Base-by-base conservation (phyloP, 169 alveolate species). In the Eimeria acervulina region DNA sequence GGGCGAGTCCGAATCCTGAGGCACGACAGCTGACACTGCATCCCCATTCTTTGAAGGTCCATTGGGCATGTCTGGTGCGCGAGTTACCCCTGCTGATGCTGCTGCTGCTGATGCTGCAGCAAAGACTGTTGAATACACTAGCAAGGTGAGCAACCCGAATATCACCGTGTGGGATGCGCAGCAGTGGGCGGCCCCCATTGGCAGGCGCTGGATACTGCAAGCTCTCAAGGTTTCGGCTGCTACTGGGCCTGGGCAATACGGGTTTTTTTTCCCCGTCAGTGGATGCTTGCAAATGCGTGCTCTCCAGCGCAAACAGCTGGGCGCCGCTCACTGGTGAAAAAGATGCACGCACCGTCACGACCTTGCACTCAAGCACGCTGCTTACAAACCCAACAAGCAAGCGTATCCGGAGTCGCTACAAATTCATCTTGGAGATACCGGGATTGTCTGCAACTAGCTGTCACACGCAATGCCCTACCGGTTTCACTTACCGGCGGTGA, bases 51-150 rank as follows among this genome's bases (percentile, higher is more conserved):
- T n/a, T 33, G 42, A 68, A 68, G 80, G 17, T 17, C 8, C 26
- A 17, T 33, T 26, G 44, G 61, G 13, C 12, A 44, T 26, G 13
- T 33, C 87, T 76, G 2, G 55, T 26, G 61, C 61, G 15, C 55
- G 17, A 31, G 61, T 19, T 2, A 40, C 61, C 44, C n/a, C n/a
- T n/a, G n/a, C n/a, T n/a, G 33, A 42, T 76, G 87, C 61, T 6
- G 4, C 61, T 5, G 61, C 12, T 38, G 33, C 51, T 76, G 87
- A 42, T 76, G 87, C 44, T 38, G 87, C 61, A 76, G 61, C 87
- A 40, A 59, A 19, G 6, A 59, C 0, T 1, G 31, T 21, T 4
- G 21, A 19, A 19, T 28, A 59, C 68, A 26, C 1, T 21, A 15
- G 68, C 68, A 5, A 15, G 68, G 31, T 1, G 26, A 28, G 68